Base-by-base conservation (phyloP, 1,139 yeast species). In the Yamadazyma conglobata region DNA sequence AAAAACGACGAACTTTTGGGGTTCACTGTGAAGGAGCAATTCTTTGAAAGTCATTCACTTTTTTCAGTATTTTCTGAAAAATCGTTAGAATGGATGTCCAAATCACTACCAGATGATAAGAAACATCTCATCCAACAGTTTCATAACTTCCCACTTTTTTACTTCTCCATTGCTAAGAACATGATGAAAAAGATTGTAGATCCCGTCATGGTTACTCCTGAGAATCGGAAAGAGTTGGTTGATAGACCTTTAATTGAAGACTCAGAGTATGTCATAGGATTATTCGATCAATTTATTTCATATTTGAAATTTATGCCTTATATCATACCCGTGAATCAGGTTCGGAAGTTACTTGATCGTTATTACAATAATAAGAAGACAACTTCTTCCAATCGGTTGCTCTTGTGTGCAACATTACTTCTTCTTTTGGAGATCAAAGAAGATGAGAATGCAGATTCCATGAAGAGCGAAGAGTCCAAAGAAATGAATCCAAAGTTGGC, bases 11-110 rank as follows among this genome's bases (percentile, higher is more conserved):
- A 26, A 4, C 11, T 5, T 8, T 8, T 5, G 8, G 16, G 6
- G n/a, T 19, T 21, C 10, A 5, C 20, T 4, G 4, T 39, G 10
- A 28, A 34, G 30, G 49, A 45, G 15, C 50, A 44, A 14, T 65
- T 54, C 33, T 54, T 60, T 23, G 72, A 70, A 7, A 47, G 64
- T 15, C 73, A 66, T 39, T 63, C 70, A 12, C 52, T 63, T 27
- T 37, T 63, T 35, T 53, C 64, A 15, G 59, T 65, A 10, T 58
- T 64, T 31, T 61, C 70, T 6, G 49, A 50, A 10, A 57, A 58
- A 28, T 62, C 69, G 4, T 39, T 64, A 37, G 50, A 46, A 16
- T 63, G 66, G 62, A 60, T 66, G 22, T 50, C 46, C 15, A 40
- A 42, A 8, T 44, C 53, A 4, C 42, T 66, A 15, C 54, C 60